These are phyloP conservation scores for Spathaspora sp. DNA, from an alignment of 805 yeast genomes.

Conservation along the genomic window DNA sequence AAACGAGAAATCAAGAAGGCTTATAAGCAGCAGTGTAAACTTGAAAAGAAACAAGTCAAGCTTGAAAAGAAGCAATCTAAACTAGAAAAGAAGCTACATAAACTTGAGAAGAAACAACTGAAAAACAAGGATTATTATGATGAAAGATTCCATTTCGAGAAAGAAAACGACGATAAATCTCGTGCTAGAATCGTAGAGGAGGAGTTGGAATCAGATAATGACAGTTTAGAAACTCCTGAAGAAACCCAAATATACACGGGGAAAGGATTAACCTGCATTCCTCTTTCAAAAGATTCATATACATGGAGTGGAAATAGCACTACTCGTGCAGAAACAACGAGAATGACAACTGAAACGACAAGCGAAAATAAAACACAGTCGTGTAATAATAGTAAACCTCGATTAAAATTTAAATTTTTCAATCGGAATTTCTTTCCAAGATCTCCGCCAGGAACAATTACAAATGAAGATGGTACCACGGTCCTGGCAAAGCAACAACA, in stretches of 20 bases:
- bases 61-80: slow-evolving; percentile 6
- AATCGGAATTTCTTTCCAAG: neutral
- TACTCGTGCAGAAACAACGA: neutral
- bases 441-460: neutral
- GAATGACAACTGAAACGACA: neutral
- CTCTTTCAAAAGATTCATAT: neutral
- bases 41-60: slow-evolving; percentile 30
- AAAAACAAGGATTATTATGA: too few relatives aligned
- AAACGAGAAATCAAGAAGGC: slow-evolving; percentile 5
- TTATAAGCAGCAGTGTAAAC: slow-evolving; percentile 38
- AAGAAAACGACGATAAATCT: too few relatives aligned
- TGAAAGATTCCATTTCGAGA: neutral
- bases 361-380: neutral
- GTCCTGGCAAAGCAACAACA: too few relatives aligned
- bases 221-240: neutral
- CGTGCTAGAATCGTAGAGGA: neutral
- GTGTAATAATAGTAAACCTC: neutral
- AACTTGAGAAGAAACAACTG: slow-evolving; percentile 2
- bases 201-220: neutral
- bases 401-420: neutral
- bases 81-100: slow-evolving; percentile 2
- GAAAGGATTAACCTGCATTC: neutral
- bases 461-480: too few relatives aligned
- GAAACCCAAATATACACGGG: neutral
- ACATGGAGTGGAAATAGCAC: neutral